Base-by-base conservation (phyloP, 805 yeast genomes). In the Blastobotrys americana region DNA sequence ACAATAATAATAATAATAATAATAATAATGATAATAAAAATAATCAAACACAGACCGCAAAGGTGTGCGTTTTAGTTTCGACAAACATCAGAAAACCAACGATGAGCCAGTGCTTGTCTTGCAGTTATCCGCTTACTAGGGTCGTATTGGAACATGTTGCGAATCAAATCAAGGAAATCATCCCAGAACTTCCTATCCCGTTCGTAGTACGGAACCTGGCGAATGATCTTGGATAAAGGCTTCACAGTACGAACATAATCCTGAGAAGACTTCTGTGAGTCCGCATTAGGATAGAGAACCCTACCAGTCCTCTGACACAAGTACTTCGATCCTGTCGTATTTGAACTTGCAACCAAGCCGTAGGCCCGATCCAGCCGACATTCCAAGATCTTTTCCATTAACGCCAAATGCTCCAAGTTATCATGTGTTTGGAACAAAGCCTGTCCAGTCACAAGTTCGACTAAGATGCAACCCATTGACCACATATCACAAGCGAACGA, bases 401-500 rank as follows among this genome's bases (percentile, higher is more conserved):
- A 81, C 13, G 95, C 95, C 61, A 93, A 69, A 65, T 93, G 99
- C 63, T 90, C 97, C 41, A 81, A 68, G 61, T 90, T 89, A 60
- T 93, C 97, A 62, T 90, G 96, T 1, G 97, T 93, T 53, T 86
- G 88, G 65, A 90, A 93, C 19, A 93, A 67, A 0, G 97, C 96
- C 58, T 87, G 95, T 21, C 99, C 99, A 16, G 94, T 86, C 33
- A 85, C 80, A 41, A 93, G 66, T 65, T 93, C 99, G 6, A 87
- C 89, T 28, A 93, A 66, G 13, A 93, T 86, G 63, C 97, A 90
- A 1, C 96, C 99, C 37, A 93, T 72, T 1, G 96, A 85, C 99
- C 99, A 93, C 68, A 90, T 70, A 62, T 93, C 99, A 63, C 97
- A 90, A 1, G 97, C 95, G 55, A 76, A 88, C 5, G 96, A 84